Evolutionary conservation across 176 grass and related monocot species (phyloP).

Genomic region (Metroxylon sagu): DNA sequence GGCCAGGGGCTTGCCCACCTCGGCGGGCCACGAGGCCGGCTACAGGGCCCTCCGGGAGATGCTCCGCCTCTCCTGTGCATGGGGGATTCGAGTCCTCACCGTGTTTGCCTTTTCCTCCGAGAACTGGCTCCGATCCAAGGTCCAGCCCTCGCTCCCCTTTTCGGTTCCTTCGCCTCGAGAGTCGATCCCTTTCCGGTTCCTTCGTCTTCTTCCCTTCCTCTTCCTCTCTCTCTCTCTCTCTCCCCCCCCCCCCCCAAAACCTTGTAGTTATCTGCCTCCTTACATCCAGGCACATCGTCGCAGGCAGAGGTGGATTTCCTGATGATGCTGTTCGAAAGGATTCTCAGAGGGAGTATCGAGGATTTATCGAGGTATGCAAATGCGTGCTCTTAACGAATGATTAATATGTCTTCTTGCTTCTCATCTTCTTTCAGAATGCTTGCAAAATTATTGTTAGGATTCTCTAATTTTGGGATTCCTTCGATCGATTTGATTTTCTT

Average conservation of each 20-base stretch:
- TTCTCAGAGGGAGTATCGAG: constrained; percentile 24
- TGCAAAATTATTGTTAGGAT: too few relatives aligned
- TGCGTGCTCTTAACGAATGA: too few relatives aligned
- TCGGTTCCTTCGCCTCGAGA: too few relatives aligned
- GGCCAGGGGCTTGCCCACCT: constrained; percentile 36
- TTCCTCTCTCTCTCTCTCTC: too few relatives aligned
- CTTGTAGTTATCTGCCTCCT: too few relatives aligned
- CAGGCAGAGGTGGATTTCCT: constrained; percentile 61
- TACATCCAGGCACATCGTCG: not conserved
- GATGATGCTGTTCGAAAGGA: constrained; percentile 46
- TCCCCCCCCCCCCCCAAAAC: too few relatives aligned
- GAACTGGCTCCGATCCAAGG: constrained; percentile 73
- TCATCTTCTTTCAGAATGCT: too few relatives aligned
- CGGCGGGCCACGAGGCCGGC: constrained; percentile 54
- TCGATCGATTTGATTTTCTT: too few relatives aligned
- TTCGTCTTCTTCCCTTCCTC: too few relatives aligned
- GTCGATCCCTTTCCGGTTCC: too few relatives aligned
- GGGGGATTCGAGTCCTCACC: constrained; percentile 54
- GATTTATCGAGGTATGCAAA: constrained; percentile 39
- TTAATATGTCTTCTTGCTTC: too few relatives aligned
- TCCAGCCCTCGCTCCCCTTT: not conserved
- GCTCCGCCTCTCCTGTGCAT: constrained; percentile 37
- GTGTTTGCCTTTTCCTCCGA: constrained; percentile 74
- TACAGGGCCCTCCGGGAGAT: constrained; percentile 42
- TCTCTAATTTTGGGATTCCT: too few relatives aligned